Conservation (phyloP, 176 grass and related monocot species). For the Phyllostachys edulis region DNA sequence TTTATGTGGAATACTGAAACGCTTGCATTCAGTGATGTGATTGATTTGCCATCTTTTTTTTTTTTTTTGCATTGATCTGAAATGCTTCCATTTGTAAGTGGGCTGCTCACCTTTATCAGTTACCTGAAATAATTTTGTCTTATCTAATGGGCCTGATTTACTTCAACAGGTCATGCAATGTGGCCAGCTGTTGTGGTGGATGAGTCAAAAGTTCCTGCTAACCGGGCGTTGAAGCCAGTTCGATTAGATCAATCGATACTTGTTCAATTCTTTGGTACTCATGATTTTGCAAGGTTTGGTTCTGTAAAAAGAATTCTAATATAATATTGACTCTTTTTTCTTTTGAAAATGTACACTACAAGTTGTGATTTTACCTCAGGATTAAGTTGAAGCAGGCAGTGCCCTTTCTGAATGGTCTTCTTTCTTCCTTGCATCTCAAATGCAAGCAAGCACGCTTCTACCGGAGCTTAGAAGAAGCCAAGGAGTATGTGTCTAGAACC, state of each 20-base stretch:
- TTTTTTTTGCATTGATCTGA: conserved; percentile 39
- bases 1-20: background rate
- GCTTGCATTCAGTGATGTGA: conserved; percentile 1
- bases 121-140: conserved; percentile 17
- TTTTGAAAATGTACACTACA: conserved; percentile 15
- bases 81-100: background rate
- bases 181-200: conserved; percentile 92
- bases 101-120: background rate
- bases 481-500: conserved; percentile 60
- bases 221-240: conserved; percentile 59
- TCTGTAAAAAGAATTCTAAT: conserved; percentile 31
- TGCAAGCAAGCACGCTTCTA: conserved; percentile 89
- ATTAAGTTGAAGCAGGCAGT: conserved; percentile 80
- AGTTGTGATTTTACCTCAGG: conserved; percentile 53
- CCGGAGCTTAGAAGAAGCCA: conserved; percentile 93
- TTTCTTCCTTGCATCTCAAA: conserved; percentile 93
- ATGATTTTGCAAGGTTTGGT: conserved; percentile 87
- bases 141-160: conserved; percentile 25
- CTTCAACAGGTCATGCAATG: conserved; percentile 91
- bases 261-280: conserved; percentile 97
- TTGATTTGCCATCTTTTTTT: conserved; percentile 5
- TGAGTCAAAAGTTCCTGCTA: conserved; percentile 69
- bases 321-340: conserved; percentile 13
- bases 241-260: conserved; percentile 66
- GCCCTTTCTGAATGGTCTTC: conserved; percentile 87